phyloP scores from a whole-genome alignment of 768 basidiomycete species.

The Russula virescens region DNA sequence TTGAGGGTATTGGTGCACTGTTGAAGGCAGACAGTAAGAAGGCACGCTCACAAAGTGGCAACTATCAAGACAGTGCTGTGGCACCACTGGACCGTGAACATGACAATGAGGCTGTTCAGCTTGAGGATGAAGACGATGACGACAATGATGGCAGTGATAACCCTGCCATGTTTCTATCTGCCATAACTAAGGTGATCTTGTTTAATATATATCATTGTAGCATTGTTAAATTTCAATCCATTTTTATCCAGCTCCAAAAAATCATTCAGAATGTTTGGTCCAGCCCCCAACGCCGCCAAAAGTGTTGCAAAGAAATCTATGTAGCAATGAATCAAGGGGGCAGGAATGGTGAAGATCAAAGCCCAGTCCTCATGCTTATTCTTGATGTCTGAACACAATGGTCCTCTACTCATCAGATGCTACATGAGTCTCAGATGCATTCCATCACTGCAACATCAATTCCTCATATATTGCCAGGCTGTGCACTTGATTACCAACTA shows the following conservation, averaged over 20 bases:
- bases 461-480: not conserved
- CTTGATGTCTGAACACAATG: constrained; percentile 5
- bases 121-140: not conserved
- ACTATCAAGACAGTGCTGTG: not conserved
- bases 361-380: not conserved
- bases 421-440: not conserved
- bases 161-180: too few species aligned
- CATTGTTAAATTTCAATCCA: too few species aligned
- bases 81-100: not conserved
- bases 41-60: not conserved
- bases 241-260: not conserved
- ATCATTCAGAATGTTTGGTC: not conserved
- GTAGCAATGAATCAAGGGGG: not conserved
- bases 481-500: not conserved
- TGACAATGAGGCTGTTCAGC: not conserved
- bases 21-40: not conserved
- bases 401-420: constrained; percentile 1
- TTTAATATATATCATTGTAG: not conserved
- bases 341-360: not conserved
- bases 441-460: too few species aligned
- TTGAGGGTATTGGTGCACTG: not conserved
- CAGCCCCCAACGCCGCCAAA: not conserved
- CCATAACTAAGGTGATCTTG: too few species aligned
- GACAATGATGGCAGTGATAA: not conserved
- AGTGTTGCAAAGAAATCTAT: not conserved